Evolutionary conservation across 495 filamentous ascomycete genomes (phyloP).

Genomic region (Immersiella caudata): DNA sequence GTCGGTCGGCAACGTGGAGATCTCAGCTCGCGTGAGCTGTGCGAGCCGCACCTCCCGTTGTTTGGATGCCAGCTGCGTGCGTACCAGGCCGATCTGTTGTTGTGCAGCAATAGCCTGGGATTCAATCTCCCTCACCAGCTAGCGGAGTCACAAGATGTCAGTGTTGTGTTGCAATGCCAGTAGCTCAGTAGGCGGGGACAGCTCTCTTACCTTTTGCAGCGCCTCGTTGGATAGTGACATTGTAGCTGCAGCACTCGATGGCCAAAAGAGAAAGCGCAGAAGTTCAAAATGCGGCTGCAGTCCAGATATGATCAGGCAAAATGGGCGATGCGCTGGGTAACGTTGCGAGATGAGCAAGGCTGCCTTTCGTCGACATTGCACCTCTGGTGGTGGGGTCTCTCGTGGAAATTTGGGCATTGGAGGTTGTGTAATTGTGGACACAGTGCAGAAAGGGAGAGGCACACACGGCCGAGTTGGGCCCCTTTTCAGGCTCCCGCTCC

Average conservation of each 20-base stretch:
- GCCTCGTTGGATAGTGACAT: slow-evolving; percentile 98
- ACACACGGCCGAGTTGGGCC: background rate
- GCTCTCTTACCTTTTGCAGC: slow-evolving; percentile 75
- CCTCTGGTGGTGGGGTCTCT: background rate
- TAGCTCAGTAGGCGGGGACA: background rate
- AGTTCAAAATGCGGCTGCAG: background rate
- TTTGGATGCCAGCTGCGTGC: slow-evolving; percentile 81
- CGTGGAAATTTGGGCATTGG: slow-evolving; percentile 1
- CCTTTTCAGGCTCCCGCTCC: background rate
- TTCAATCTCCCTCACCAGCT: slow-evolving; percentile 96
- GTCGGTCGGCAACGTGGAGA: slow-evolving; percentile 72
- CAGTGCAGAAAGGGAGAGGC: background rate
- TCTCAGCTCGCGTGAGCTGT: slow-evolving; percentile 83
- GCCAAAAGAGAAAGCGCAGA: background rate
- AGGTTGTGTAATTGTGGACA: background rate
- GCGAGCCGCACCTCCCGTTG: slow-evolving; percentile 87
- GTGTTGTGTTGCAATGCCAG: background rate
- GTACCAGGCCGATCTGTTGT: slow-evolving; percentile 87
- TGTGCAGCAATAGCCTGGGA: slow-evolving; percentile 82
- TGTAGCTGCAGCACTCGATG: slow-evolving; percentile 23
- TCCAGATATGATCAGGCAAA: background rate
- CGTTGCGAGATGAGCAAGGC: background rate
- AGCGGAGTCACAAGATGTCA: slow-evolving; percentile 16
- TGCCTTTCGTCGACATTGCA: background rate
- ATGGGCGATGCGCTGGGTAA: background rate